Evolutionary conservation across 2,329 filamentous ascomycete genomes (phyloP).

Genomic region (Ophiostoma piceae): DNA sequence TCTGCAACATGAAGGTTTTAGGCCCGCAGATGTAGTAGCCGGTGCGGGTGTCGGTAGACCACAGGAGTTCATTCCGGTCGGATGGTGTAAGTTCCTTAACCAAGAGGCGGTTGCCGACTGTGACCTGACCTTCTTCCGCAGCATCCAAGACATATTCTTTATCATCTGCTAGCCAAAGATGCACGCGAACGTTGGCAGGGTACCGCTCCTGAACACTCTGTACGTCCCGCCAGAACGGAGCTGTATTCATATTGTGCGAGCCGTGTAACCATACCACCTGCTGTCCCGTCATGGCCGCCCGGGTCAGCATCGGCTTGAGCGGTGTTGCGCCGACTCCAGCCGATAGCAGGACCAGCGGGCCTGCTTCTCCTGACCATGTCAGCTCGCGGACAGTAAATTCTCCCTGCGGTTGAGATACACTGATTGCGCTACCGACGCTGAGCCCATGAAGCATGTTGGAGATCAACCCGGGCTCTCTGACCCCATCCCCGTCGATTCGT

Average conservation of each 20-base stretch:
- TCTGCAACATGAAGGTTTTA: conserved; percentile 61
- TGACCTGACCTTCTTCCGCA: background rate
- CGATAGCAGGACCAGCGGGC: conserved; percentile 60
- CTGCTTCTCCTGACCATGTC: conserved; percentile 27
- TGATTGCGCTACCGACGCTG: conserved; percentile 48
- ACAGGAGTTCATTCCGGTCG: conserved; percentile 49
- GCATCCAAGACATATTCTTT: background rate
- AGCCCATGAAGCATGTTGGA: conserved; percentile 50
- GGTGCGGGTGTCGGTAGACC: conserved; percentile 47
- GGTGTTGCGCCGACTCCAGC: conserved; percentile 66
- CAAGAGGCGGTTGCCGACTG: conserved; percentile 43
- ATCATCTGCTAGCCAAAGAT: conserved; percentile 43
- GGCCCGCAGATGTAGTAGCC: conserved; percentile 72
- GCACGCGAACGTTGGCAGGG: conserved; percentile 44
- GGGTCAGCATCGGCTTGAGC: conserved; percentile 60
- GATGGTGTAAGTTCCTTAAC: conserved; percentile 52
- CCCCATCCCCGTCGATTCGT: conserved; percentile 44
- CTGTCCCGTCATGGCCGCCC: conserved; percentile 38
- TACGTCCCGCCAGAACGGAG: conserved; percentile 44
- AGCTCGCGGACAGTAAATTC: conserved; percentile 52
- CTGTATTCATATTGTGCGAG: conserved; percentile 45
- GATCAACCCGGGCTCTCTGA: conserved; percentile 43
- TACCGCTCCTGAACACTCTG: background rate
- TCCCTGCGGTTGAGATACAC: conserved; percentile 52
- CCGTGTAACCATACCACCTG: conserved; percentile 61